Base-by-base conservation (phyloP, 1,139 yeast species). In the Debaryomyces fabryi region DNA sequence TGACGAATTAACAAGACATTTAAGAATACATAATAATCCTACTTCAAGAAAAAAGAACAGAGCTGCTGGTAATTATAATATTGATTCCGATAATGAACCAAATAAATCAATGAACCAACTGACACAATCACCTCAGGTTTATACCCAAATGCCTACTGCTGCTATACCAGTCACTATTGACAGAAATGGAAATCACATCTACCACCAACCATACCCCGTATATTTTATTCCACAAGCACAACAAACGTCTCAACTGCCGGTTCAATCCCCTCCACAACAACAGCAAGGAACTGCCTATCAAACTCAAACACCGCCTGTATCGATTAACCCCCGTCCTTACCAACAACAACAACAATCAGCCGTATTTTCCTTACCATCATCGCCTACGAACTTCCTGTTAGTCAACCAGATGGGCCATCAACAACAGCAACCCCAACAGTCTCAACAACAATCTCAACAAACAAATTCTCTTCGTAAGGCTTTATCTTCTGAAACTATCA, bases 1-100 rank as follows among this genome's bases (percentile, higher is more conserved):
- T 40, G 89, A 86, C 56, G 90, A 86, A 56, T 68, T 86, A 53
- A 85, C 89, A 10, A 74, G 90, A 54, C 92, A 84, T 63, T 69
- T 79, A 51, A 69, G 86, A 50, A 83, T 83, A 45, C 90, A 85
- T 63, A 83, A 81, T 44, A 82, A 81, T 56, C 81, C 83, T 8
- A 63, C 68, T 46, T 71, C 79, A 16, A 67, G 79, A 45, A 64
- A 69, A 44, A 68, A 69, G 56, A 68, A 62, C 39, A 60, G 61
- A 44, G 47, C 48, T 41, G 52, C 52, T 25, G 52, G 53, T 39
- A 49, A 46, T 47, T 42, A 29, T 23, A 37, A 25, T 7, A 12
- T 24, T n/a, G 47, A 40, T 1, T 29, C 39, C 12, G 42, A 38
- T 20, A 25, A 33, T 32, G 47, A 40, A 2, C 6, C n/a, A 12